Evolutionary conservation across 805 yeast genomes (phyloP).

Genomic region (Nakazawaea peltata): DNA sequence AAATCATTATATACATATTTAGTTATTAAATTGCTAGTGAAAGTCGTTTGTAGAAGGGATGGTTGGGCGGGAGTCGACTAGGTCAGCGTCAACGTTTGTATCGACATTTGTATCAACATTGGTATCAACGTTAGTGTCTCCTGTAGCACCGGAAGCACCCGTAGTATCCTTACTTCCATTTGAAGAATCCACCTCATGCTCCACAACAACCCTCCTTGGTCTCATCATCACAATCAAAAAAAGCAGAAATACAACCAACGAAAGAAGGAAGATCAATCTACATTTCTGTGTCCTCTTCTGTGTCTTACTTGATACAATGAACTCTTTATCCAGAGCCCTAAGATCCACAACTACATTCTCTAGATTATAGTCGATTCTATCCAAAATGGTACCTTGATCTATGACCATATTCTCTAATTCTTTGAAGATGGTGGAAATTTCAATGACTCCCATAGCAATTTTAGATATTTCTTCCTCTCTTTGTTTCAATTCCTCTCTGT

Average conservation of each 20-base stretch:
- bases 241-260: constrained; percentile 63
- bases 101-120: too few relatives aligned
- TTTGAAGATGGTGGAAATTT: constrained; percentile 85
- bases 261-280: constrained; percentile 68
- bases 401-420: constrained; percentile 88
- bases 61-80: too few relatives aligned
- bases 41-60: too few relatives aligned
- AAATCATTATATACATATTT: too few relatives aligned
- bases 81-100: too few relatives aligned
- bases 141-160: too few relatives aligned
- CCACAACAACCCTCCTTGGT: constrained; percentile 27
- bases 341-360: constrained; percentile 73
- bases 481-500: constrained; percentile 44
- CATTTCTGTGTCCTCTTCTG: constrained; percentile 90
- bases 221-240: constrained; percentile 64
- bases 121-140: too few relatives aligned
- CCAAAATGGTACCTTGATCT: constrained; percentile 92
- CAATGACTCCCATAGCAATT: constrained; percentile 90
- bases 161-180: too few relatives aligned
- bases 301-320: constrained; percentile 67
- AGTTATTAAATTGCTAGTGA: too few relatives aligned
- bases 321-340: constrained; percentile 68
- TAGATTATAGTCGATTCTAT: constrained; percentile 88
- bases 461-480: constrained; percentile 87
- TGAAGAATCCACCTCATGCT: too few relatives aligned